Evolutionary conservation across 202 grass and related monocot species (phyloP), one percentile per base, ranked within the genome.

Genomic region (Eragrostis tef): DNA sequence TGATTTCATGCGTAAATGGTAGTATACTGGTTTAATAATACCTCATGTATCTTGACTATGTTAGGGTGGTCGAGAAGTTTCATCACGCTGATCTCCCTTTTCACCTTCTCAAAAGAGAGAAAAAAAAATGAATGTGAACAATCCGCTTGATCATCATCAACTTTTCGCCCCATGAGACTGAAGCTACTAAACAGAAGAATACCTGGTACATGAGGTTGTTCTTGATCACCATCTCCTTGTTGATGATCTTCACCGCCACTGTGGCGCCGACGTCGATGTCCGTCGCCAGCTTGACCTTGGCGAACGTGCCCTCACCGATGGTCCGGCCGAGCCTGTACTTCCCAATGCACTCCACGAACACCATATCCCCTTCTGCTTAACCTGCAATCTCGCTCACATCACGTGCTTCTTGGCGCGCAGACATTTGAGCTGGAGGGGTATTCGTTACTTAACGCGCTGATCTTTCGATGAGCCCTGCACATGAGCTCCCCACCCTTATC

Each of bases 21-120:
- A n/a, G n/a, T n/a, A 16, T 58, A 34, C 57, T 7, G 36, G 45
- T 26, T n/a, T 47, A 17, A 13, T 16, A n/a, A n/a, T 56, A 94
- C 93, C 90, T 95, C 90, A 0, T 88, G 47, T 75, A 95, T 95
- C 73, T 81, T 89, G 6, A 92, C 85, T 12, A 92, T 88, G 87
- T 95, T 95, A 0, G 93, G 93, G 75, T 95, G 93, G 46, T 90
- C 61, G 19, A 95, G 87, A 46, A 90, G 82, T 77, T 85, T 95
- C 93, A 92, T 95, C 3, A 63, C 82, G 29, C 85, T 70, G 81
- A 95, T 92, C 80, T 95, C 90, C 81, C 85, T 86, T 34, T 92
- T 86, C 29, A 95, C 89, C 93, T 94, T 79, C 47, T 54, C 34
- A 62, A 44, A n/a, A 50, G 64, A 61, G 44, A 45, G 67, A 39